A percentile compares a stretch with the other conserved stretches of the same genome.
Conservation (phyloP, 495 filamentous ascomycete species). For the Hyaloscypha hepaticicola region DNA sequence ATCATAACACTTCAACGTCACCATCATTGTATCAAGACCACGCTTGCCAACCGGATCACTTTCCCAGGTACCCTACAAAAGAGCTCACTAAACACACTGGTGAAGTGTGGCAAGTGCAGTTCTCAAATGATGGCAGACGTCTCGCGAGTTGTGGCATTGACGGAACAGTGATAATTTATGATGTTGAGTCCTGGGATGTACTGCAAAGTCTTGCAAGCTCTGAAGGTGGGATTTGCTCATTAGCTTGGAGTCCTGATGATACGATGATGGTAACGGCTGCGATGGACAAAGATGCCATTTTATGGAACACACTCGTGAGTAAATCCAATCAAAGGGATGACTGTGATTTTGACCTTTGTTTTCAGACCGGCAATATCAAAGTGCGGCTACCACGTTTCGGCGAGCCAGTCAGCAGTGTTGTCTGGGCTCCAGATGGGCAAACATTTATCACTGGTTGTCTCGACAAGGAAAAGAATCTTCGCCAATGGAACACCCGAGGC, state of each 20-base stretch:
- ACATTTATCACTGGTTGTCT: slow-evolving; percentile 80
- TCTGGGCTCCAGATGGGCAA: slow-evolving; percentile 78
- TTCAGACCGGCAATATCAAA: slow-evolving; percentile 68
- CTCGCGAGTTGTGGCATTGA: slow-evolving; percentile 82
- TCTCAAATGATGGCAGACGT: slow-evolving; percentile 84
- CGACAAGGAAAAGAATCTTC: slow-evolving; percentile 63
- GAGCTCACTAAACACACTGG: slow-evolving; percentile 74
- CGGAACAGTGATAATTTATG: slow-evolving; percentile 75
- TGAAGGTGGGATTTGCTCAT: slow-evolving; percentile 64
- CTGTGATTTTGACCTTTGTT: slow-evolving; percentile 9
- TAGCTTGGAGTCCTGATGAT: slow-evolving; percentile 92
- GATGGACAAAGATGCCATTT: slow-evolving; percentile 66
- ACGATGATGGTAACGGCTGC: slow-evolving; percentile 79
- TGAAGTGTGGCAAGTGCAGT: slow-evolving; percentile 88
- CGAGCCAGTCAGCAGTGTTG: slow-evolving; percentile 80
- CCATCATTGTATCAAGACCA: slow-evolving; percentile 92
- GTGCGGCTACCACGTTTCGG: slow-evolving; percentile 64
- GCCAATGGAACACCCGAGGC: slow-evolving; percentile 65
- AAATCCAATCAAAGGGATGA: neutral
- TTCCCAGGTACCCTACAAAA: slow-evolving; percentile 64
- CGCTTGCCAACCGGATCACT: slow-evolving; percentile 73
- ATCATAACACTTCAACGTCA: slow-evolving; percentile 76
- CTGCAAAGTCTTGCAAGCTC: slow-evolving; percentile 65
- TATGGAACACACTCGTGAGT: slow-evolving; percentile 79
- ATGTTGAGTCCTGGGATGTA: slow-evolving; percentile 64